Evolutionary conservation across 306 rosid genomes (phyloP).

Genomic region (Fragaria ananassa): DNA sequence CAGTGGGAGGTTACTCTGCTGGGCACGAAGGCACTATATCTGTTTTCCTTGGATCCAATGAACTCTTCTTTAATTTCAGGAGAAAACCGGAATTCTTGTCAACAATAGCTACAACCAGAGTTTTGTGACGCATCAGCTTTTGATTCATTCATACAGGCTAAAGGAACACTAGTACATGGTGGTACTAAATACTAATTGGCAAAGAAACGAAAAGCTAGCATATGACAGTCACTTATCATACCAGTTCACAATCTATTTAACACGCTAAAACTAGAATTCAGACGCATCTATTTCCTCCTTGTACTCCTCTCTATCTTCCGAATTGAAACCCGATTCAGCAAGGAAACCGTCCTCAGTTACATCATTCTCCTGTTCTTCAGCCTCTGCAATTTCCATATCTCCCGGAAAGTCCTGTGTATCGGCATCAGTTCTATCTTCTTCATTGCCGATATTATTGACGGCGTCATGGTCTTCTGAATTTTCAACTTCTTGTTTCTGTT

Average conservation of each 20-base stretch:
- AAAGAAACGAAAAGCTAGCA: neutral
- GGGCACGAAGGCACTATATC: neutral
- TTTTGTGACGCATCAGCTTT: neutral
- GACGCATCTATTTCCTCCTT: constrained; percentile 49
- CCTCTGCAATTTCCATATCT: constrained; percentile 25
- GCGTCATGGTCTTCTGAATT: constrained; percentile 23
- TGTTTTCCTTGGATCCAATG: neutral
- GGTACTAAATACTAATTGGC: neutral
- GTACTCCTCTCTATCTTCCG: constrained; percentile 43
- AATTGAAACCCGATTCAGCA: constrained; percentile 25
- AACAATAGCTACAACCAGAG: neutral
- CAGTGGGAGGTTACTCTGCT: neutral
- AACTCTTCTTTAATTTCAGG: no score
- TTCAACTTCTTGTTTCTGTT: constrained; percentile 9
- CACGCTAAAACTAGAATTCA: constrained; percentile 36
- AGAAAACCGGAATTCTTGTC: no score
- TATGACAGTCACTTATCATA: neutral
- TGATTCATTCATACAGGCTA: neutral
- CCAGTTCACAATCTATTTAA: neutral
- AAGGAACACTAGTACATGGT: neutral
- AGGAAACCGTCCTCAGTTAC: constrained; percentile 12
- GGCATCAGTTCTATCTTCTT: constrained; percentile 14
- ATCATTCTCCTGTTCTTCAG: constrained; percentile 28
- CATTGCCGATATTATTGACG: constrained; percentile 11
- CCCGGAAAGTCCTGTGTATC: constrained; percentile 8